Base-by-base conservation (phyloP, 345 rosid species). In the Gynandropsis gynandra region DNA sequence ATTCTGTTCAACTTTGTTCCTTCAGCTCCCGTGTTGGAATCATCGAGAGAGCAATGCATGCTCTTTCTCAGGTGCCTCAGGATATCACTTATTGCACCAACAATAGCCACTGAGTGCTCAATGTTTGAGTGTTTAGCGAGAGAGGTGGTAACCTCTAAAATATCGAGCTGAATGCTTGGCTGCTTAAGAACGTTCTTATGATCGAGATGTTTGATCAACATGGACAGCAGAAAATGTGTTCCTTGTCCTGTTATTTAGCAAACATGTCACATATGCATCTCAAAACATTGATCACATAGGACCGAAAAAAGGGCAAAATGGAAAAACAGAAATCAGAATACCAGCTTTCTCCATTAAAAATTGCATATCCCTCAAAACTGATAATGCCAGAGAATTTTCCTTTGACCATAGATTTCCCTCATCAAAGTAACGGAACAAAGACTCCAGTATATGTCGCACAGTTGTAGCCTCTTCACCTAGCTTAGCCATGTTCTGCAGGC, bases 401-500 rank as follows among this genome's bases (percentile, higher is more conserved):
- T 49, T 75, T 47, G 97, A 85, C 97, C 99, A 88, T 52, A 71
- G 60, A 73, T 77, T 65, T 42, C 74, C 77, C 58, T 52, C 70
- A 61, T 88, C 97, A 29, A 93, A 85, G 62, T 81, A 81, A 51
- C 87, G 92, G 68, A 93, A 88, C 71, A 93, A 73, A 19, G 94
- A 85, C 71, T 93, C 99, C 19, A 93, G 68, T 57, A 93, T 80
- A 10, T 89, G 89, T 16, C 99, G 80, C 62, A 78, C 76, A 41
- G 87, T 88, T 63, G 95, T 83, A 41, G 82, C 97, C 67, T 85
- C 99, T 69, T 83, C 85, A 58, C 94, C 99, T 45, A 83, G 84
- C 72, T 72, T 83, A 60, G 95, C 83, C 99, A 88, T 88, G 70
- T 85, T 88, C 68, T 80, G 79, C 62, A 93, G 71, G 75, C 99